Evolutionary conservation across 495 filamentous ascomycete species (phyloP).

Genomic region (Penicillium daleae): DNA sequence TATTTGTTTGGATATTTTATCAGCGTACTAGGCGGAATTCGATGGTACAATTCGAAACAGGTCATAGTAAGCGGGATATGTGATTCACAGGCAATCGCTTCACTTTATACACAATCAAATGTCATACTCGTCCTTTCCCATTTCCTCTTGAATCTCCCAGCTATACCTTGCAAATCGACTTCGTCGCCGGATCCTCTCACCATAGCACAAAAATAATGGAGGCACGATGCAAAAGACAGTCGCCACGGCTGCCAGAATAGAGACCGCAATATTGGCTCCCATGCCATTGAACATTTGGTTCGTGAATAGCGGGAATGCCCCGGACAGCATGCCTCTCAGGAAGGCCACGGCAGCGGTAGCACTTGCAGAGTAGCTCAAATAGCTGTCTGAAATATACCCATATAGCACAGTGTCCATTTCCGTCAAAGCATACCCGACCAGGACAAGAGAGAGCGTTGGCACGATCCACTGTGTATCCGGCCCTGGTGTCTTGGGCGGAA

Average conservation of each 20-base stretch:
- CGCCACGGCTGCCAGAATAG: conserved; percentile 48
- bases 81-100: neutral
- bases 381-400: conserved; percentile 58
- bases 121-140: conserved; percentile 34
- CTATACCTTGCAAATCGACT: conserved; percentile 55
- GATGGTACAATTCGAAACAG: neutral
- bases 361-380: conserved; percentile 54
- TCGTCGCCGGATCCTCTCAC: conserved; percentile 42
- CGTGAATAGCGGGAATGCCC: conserved; percentile 51
- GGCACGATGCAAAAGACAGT: conserved; percentile 50
- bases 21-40: neutral
- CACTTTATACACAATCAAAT: conserved; percentile 9
- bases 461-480: conserved; percentile 43
- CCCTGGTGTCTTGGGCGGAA: conserved; percentile 42
- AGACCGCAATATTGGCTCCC: conserved; percentile 49
- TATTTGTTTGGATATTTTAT: neutral
- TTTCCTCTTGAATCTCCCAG: conserved; percentile 39
- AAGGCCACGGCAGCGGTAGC: conserved; percentile 54
- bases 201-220: conserved; percentile 47
- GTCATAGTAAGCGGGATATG: neutral
- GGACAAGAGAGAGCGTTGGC: conserved; percentile 44
- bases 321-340: conserved; percentile 47
- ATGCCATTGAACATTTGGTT: conserved; percentile 47
- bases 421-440: conserved; percentile 54
- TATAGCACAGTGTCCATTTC: conserved; percentile 53